Evolutionary conservation across 306 rosid species (phyloP).

Genomic region (Medicago lupulina): DNA sequence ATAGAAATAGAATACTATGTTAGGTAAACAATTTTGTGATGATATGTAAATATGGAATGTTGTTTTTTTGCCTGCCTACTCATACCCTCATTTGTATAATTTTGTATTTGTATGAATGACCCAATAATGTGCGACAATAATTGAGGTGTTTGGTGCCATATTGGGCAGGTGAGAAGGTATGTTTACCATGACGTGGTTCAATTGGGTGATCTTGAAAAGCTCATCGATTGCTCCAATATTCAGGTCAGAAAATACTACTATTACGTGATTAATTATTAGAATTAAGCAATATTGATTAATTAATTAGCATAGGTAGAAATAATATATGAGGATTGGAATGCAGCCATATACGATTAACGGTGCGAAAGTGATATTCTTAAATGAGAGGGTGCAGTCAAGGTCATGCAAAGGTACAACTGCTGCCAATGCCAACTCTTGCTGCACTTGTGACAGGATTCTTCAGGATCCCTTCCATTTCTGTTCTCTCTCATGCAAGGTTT

Average conservation of each 20-base stretch:
- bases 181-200: slow-evolving; percentile 93
- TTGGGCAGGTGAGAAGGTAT: slow-evolving; percentile 82
- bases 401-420: slow-evolving; percentile 70
- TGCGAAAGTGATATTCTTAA: slow-evolving; percentile 90
- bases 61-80: slow-evolving; percentile 2
- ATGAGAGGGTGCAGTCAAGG: slow-evolving; percentile 85
- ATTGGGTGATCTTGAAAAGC: slow-evolving; percentile 83
- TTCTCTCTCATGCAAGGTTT: slow-evolving; percentile 94
- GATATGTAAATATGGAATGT: slow-evolving; percentile 32
- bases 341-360: slow-evolving; percentile 91
- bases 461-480: slow-evolving; percentile 91
- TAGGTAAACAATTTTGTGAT: neutral
- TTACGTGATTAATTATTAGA: neutral
- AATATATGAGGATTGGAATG: neutral
- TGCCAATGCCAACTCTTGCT: slow-evolving; percentile 68
- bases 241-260: slow-evolving; percentile 59
- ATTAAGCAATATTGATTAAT: neutral
- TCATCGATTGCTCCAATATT: slow-evolving; percentile 79
- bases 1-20: neutral
- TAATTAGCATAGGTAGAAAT: neutral
- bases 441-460: slow-evolving; percentile 85
- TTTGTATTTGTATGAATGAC: neutral
- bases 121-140: slow-evolving; percentile 21
- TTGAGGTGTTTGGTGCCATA: slow-evolving; percentile 5
- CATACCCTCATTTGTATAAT: neutral